phyloP scores from a whole-genome alignment of 352 stramenopile species.

The Phytophthora constricta region DNA sequence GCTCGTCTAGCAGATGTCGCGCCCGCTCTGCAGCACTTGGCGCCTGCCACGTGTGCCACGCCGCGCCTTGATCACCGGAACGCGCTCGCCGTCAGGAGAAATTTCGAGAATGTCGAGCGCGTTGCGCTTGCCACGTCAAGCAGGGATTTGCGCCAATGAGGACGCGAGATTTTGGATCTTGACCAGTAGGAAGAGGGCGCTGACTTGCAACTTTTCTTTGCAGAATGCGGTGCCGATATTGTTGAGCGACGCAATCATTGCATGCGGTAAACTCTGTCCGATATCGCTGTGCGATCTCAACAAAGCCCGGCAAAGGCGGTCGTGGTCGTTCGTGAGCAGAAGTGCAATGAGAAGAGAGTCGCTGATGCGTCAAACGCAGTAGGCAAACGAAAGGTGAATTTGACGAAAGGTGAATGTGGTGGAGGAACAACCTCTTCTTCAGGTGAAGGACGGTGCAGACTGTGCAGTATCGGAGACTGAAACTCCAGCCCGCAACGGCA shows the following conservation, averaged over 20 bases:
- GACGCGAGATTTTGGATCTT: neutral
- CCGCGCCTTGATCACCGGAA: neutral
- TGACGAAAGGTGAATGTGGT: too few relatives aligned
- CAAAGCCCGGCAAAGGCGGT: too few relatives aligned
- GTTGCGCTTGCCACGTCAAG: neutral
- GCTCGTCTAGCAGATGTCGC: neutral
- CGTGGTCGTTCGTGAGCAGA: too few relatives aligned
- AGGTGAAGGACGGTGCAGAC: too few relatives aligned
- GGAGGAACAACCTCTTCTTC: too few relatives aligned
- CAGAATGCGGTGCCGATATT: neutral
- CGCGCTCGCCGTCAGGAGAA: slow-evolving; percentile 23
- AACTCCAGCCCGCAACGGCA: too few relatives aligned
- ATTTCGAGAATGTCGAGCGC: slow-evolving; percentile 36
- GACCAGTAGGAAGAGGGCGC: neutral
- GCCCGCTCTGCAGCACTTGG: neutral
- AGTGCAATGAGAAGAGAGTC: too few relatives aligned
- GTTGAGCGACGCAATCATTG: neutral
- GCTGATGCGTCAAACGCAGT: too few relatives aligned
- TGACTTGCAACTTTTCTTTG: neutral
- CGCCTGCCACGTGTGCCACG: slow-evolving; percentile 25
- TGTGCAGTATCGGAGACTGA: too few relatives aligned
- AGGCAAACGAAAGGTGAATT: too few relatives aligned
- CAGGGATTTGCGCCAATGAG: neutral
- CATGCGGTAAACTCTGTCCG: neutral
- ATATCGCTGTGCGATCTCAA: too few relatives aligned